Evolutionary conservation across 2,329 filamentous ascomycete species (phyloP), one percentile per base, ranked within the genome.

Genomic region (Biscogniauxia marginata): DNA sequence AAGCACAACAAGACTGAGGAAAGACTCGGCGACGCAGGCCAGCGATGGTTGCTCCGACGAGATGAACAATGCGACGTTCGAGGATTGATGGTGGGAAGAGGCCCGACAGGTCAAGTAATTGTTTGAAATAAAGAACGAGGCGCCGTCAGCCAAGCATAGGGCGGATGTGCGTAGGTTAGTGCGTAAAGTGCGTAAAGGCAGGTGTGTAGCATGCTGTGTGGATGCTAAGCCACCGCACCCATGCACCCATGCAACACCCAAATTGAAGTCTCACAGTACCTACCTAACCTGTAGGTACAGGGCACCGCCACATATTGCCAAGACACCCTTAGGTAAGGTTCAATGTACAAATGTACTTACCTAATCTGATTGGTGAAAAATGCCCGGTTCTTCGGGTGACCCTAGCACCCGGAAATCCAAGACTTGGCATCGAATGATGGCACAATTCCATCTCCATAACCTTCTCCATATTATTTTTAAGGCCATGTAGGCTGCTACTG

Each of bases 381-480:
- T 46, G 48, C 30, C 53, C 48, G 53, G 50, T 13, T 46, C 30
- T 34, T 34, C 16, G 39, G 39, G 6, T 44, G 22, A 47, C 11
- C 18, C 22, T 20, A 22, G 18, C 46, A n/a, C 8, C 44, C 19
- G 44, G 44, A 7, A 7, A 20, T 19, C 7, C 16, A 7, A 7
- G 34, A 50, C 58, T 60, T 59, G 60, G 57, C 55, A 57, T 64
- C 56, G 62, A 57, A 61, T 63, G 55, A 60, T 59, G 57, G 56
- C 55, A 60, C 53, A 7, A 24, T 16, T 16, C 9, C 18, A 5
- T 18, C 24, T 18, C n/a, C 4, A 13, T n/a, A n/a, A n/a, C n/a
- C n/a, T n/a, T n/a, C n/a, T n/a, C n/a, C n/a, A n/a, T n/a, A n/a
- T n/a, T n/a, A n/a, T n/a, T n/a, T n/a, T 34, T 49, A 34, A 49